These are phyloP conservation scores for Eucalyptus brandiana DNA, from an alignment of 345 rosid species.

Conservation along the genomic window DNA sequence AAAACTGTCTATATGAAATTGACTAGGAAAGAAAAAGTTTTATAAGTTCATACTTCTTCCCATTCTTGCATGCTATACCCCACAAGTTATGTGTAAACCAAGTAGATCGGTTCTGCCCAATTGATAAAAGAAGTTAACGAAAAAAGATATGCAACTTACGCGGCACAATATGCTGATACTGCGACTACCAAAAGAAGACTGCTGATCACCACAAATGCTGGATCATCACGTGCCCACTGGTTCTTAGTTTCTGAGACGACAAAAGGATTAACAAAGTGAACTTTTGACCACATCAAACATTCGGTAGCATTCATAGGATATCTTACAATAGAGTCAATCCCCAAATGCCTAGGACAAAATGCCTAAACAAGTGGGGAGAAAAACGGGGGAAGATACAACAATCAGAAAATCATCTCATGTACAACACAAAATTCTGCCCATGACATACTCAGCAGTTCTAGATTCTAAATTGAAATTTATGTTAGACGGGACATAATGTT, in stretches of 20 bases:
- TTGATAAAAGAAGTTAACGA: background rate
- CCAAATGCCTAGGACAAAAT: background rate
- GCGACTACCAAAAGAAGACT: slow-evolving; percentile 75
- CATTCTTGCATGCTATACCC: background rate
- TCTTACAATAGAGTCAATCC: background rate
- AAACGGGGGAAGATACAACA: background rate
- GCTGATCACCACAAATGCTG: slow-evolving; percentile 97
- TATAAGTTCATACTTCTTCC: background rate
- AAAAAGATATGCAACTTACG: slow-evolving; percentile 46
- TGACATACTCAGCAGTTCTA: background rate
- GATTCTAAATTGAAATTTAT: background rate
- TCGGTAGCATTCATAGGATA: background rate
- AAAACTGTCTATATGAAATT: background rate
- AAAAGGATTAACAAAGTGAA: background rate
- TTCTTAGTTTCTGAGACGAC: slow-evolving; percentile 86
- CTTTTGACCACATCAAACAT: background rate
- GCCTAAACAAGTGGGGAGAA: background rate
- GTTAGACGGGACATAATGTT: background rate
- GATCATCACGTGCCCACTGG: slow-evolving; percentile 99
- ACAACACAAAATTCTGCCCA: background rate
- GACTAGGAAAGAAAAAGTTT: background rate
- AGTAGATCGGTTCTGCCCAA: background rate
- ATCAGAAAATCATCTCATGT: background rate
- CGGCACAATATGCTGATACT: slow-evolving; percentile 85
- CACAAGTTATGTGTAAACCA: background rate